Conservation (phyloP, 2,329 filamentous ascomycete genomes). For the Ophiosphaerella narmari region DNA sequence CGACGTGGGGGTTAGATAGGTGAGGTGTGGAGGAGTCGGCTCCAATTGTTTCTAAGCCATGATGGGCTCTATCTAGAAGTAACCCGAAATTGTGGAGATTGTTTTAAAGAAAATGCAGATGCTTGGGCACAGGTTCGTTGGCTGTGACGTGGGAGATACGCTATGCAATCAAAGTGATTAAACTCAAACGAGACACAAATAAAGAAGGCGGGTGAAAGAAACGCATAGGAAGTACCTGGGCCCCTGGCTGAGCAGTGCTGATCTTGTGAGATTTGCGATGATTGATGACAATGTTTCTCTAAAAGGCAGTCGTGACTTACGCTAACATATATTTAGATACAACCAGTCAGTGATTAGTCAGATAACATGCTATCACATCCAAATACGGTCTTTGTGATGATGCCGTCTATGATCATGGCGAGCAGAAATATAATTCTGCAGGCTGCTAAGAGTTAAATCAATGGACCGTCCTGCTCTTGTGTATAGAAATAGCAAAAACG, state of each 20-base stretch:
- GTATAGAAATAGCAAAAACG: conserved; percentile 29
- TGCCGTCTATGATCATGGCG: neutral
- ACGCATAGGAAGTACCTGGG: too few relatives aligned
- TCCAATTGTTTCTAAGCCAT: conserved; percentile 53
- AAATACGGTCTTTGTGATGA: too few relatives aligned
- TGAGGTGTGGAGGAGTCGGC: conserved; percentile 52
- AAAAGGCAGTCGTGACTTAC: neutral
- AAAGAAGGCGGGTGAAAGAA: too few relatives aligned
- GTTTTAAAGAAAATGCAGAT: too few relatives aligned
- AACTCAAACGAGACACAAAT: too few relatives aligned
- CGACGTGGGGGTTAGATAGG: conserved; percentile 50
- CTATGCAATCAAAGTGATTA: too few relatives aligned
- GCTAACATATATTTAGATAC: too few relatives aligned
- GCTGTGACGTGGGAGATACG: too few relatives aligned
- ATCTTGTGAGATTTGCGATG: conserved; percentile 1
- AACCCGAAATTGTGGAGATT: too few relatives aligned
- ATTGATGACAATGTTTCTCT: conserved; percentile 14
- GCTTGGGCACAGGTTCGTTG: too few relatives aligned
- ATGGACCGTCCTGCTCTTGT: conserved; percentile 14
- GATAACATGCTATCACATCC: too few relatives aligned
- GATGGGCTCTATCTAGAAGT: neutral
- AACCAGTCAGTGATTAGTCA: neutral
- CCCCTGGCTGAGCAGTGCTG: conserved; percentile 3
- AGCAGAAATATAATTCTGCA: neutral
- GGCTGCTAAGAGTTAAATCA: conserved; percentile 18